A percentile compares a stretch with the other conserved stretches of the same genome.
Evolutionary conservation across 1,284 basidiomycete species (phyloP).

Genomic region (Boletus smithii): DNA sequence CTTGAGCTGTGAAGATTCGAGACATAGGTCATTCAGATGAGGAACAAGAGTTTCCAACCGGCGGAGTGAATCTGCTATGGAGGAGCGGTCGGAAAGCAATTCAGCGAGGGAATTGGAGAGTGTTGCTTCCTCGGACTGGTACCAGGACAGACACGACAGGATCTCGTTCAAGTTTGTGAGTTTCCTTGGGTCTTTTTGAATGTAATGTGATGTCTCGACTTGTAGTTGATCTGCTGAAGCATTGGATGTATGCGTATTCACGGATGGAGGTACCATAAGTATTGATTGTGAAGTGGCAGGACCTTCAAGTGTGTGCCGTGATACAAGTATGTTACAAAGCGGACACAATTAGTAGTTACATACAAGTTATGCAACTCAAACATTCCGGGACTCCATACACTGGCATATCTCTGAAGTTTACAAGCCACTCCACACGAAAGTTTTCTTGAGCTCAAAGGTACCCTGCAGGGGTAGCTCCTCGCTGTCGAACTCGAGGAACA

Average conservation of each 20-base stretch:
- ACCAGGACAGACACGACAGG: slow-evolving; percentile 64
- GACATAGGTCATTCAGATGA: slow-evolving; percentile 58
- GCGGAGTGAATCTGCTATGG: slow-evolving; percentile 61
- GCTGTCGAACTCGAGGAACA: neutral
- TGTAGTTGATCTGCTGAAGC: slow-evolving; percentile 10
- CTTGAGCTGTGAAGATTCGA: slow-evolving; percentile 59
- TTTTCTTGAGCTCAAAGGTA: slow-evolving; percentile 4
- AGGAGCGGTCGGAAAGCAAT: slow-evolving; percentile 66
- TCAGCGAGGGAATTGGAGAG: slow-evolving; percentile 75
- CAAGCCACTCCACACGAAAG: slow-evolving; percentile 2
- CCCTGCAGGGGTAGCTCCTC: neutral
- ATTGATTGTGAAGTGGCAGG: too few relatives aligned
- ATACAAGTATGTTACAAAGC: too few relatives aligned
- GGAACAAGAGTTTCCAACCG: slow-evolving; percentile 64
- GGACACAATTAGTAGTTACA: too few relatives aligned
- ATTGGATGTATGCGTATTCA: slow-evolving; percentile 10
- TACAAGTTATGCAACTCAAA: neutral
- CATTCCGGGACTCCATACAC: too few relatives aligned
- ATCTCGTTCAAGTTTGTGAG: slow-evolving; percentile 67
- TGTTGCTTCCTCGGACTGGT: slow-evolving; percentile 75
- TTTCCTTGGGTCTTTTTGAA: slow-evolving; percentile 43
- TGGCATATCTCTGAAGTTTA: too few relatives aligned
- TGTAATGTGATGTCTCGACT: slow-evolving; percentile 7
- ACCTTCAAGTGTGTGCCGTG: too few relatives aligned
- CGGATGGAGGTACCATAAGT: slow-evolving; percentile 3